These are phyloP conservation scores for Talaromyces adpressus DNA, from an alignment of 495 filamentous ascomycete species.

Conservation along the genomic window DNA sequence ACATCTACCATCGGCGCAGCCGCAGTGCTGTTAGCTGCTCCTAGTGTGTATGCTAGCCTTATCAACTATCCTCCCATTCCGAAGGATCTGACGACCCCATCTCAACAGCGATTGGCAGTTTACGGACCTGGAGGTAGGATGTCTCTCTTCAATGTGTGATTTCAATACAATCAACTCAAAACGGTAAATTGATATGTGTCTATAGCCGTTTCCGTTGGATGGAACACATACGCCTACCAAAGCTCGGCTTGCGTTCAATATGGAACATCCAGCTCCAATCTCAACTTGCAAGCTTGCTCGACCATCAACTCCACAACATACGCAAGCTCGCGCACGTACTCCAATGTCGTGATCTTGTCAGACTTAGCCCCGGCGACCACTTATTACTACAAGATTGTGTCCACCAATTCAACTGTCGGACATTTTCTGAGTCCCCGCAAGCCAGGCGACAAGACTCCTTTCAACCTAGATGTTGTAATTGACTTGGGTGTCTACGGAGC, in stretches of 20 bases:
- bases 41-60: slow-evolving; percentile 24
- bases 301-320: slow-evolving; percentile 36
- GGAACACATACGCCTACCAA: slow-evolving; percentile 43
- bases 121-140: slow-evolving; percentile 45
- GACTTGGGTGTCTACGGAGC: slow-evolving; percentile 50
- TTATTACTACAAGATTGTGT: slow-evolving; percentile 52
- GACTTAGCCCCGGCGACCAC: slow-evolving; percentile 37
- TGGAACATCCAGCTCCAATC: slow-evolving; percentile 24
- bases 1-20: not conserved
- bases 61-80: slow-evolving; percentile 47
- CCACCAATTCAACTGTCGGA: slow-evolving; percentile 46
- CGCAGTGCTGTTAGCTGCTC: slow-evolving; percentile 34
- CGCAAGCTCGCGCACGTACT: slow-evolving; percentile 42
- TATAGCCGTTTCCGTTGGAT: slow-evolving; percentile 48
- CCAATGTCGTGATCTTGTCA: slow-evolving; percentile 38
- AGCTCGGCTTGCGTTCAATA: slow-evolving; percentile 36
- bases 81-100: slow-evolving; percentile 46
- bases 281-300: slow-evolving; percentile 26
- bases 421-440: slow-evolving; percentile 49
- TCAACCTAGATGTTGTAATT: slow-evolving; percentile 41
- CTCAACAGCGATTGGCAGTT: slow-evolving; percentile 52
- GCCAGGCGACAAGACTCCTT: slow-evolving; percentile 40
- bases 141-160: not conserved
- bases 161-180: not conserved
- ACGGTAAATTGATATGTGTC: not conserved